phyloP scores from a whole-genome alignment of 495 filamentous ascomycete species.

The Aspergillus leporis region DNA sequence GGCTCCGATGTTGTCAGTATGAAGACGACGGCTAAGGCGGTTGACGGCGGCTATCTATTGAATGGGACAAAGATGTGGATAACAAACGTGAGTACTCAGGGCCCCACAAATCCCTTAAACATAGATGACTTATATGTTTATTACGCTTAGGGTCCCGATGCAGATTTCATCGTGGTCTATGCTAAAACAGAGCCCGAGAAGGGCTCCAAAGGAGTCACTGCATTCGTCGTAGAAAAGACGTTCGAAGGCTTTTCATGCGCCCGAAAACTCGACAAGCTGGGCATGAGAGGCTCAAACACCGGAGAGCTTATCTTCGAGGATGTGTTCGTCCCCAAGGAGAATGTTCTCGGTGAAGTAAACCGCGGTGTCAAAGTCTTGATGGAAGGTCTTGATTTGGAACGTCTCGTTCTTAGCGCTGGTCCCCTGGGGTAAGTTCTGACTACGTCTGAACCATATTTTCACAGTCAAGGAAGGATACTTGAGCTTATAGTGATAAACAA shows the following conservation, averaged over 20 bases:
- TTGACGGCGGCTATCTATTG: slow-evolving; percentile 82
- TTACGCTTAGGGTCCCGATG: slow-evolving; percentile 73
- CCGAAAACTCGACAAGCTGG: slow-evolving; percentile 95
- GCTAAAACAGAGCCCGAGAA: slow-evolving; percentile 85
- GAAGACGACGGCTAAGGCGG: slow-evolving; percentile 77
- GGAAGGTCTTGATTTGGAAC: slow-evolving; percentile 93
- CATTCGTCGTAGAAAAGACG: slow-evolving; percentile 80
- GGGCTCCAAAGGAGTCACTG: slow-evolving; percentile 90
- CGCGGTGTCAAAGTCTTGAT: slow-evolving; percentile 88
- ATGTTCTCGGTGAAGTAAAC: slow-evolving; percentile 79
- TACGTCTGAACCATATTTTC: neutral
- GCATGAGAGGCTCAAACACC: slow-evolving; percentile 96
- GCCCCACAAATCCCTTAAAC: neutral
- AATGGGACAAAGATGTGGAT: slow-evolving; percentile 99
- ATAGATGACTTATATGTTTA: neutral
- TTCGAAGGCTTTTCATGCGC: slow-evolving; percentile 80
- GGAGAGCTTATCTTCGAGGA: slow-evolving; percentile 91
- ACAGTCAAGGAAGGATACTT: neutral
- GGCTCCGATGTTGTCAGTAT: slow-evolving; percentile 95
- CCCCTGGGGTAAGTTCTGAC: slow-evolving; percentile 62
- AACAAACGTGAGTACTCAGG: slow-evolving; percentile 67
- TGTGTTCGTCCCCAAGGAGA: slow-evolving; percentile 83
- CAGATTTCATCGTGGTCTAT: slow-evolving; percentile 86
- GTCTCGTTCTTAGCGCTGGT: slow-evolving; percentile 88
- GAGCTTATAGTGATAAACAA: slow-evolving; percentile 14